Percentiles rank a stretch among this genome's conserved stretches.
These are phyloP conservation scores for Oryza brachyantha DNA, from an alignment of 176 grass and related monocot species.

Conservation along the genomic window DNA sequence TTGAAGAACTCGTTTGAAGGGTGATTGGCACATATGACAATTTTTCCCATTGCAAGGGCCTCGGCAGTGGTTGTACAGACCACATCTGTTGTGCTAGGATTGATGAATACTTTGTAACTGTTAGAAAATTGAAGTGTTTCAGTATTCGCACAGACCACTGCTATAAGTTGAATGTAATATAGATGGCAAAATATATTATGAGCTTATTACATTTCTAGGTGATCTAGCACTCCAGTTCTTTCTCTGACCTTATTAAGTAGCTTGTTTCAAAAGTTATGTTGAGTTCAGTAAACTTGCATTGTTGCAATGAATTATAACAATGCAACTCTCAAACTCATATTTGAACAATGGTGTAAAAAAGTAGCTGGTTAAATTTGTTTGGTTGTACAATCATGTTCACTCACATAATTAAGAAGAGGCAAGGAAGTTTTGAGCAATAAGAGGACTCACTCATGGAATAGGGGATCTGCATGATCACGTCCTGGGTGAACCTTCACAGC, in stretches of 20 bases:
- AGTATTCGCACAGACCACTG: constrained; percentile 21
- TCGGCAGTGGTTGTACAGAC: constrained; percentile 90
- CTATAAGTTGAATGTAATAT: neutral
- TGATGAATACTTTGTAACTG: constrained; percentile 96
- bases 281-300: neutral
- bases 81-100: constrained; percentile 94
- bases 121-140: constrained; percentile 25
- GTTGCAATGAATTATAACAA: neutral
- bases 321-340: neutral
- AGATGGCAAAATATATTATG: neutral
- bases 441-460: constrained; percentile 86
- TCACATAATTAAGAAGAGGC: neutral
- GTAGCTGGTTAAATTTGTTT: neutral
- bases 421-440: constrained; percentile 15
- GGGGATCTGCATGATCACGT: constrained; percentile 79
- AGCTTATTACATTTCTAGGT: neutral
- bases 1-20: constrained; percentile 99
- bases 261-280: neutral
- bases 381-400: neutral
- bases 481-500: constrained; percentile 72
- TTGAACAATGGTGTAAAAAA: neutral
- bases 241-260: neutral
- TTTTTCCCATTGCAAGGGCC: constrained; percentile 97
- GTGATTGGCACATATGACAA: constrained; percentile 88
- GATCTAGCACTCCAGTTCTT: neutral